Evolutionary conservation across 2,329 filamentous ascomycete genomes (phyloP), one percentile per base, ranked within the genome.

Genomic region (Nemania sp.): DNA sequence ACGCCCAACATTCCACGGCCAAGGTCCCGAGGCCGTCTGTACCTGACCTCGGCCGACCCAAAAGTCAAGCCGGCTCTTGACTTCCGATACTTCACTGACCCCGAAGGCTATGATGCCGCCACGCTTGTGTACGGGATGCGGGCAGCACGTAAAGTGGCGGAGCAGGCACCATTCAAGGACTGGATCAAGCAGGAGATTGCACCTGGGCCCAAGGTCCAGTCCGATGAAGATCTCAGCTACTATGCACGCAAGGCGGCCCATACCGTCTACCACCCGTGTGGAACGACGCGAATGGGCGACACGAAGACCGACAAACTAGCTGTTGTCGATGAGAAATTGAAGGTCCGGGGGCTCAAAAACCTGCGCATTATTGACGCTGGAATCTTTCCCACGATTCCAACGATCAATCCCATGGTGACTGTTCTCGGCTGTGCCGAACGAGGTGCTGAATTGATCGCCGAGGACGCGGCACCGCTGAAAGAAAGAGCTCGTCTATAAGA

Each of bases 281-380:
- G 91, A 47, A 96, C 91, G 15, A 94, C 90, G 50, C 91, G 91
- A 79, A 96, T 96, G 91, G 90, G 90, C 28, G 85, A 92, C 66
- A 73, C 88, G 5, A 71, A 70, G 51, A 81, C 76, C 48, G 89
- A 95, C 68, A 74, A 81, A 44, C 74, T 86, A 70, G 90, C 90
- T 5, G 91, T 96, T 17, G 91, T 95, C n/a, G 88, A 94, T 67
- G 79, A 81, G 22, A 77, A 86, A 67, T 73, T 96, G 58, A 87
- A 82, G 74, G 77, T 96, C 24, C 79, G 84, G 23, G 90, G 89
- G 0, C 73, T 95, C 60, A 83, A 84, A 75, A 84, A 83, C 24
- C 73, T 95, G 53, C 82, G 91, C 53, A 90, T 96, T 62, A 90
- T 90, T 1, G 91, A 96, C 71, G 91, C 91, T 0, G 90, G 91